Evolutionary conservation across 495 filamentous ascomycete genomes (phyloP).

Genomic region (Penicillium arizonense): DNA sequence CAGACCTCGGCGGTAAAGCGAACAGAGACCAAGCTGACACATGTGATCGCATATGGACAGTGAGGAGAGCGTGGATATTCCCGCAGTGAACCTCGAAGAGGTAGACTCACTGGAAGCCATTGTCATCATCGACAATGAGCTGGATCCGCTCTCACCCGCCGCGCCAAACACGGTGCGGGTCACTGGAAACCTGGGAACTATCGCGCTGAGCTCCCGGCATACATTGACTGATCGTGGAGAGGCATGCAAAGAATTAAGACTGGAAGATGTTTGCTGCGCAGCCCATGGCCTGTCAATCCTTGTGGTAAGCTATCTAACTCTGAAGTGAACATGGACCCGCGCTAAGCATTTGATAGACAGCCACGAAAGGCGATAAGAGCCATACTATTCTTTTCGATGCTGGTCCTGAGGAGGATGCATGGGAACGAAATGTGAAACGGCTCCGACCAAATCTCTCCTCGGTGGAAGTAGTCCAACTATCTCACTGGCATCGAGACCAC

Average conservation of each 20-base stretch:
- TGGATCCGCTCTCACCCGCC: conserved; percentile 54
- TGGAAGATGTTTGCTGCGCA: conserved; percentile 59
- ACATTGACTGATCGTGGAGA: conserved; percentile 38
- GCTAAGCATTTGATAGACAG: conserved; percentile 38
- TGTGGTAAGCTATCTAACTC: conserved; percentile 34
- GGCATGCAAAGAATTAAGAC: conserved; percentile 44
- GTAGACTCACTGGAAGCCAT: conserved; percentile 48
- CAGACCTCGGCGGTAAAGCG: background rate
- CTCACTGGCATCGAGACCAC: conserved; percentile 66
- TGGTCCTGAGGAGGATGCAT: conserved; percentile 56
- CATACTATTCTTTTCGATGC: conserved; percentile 61
- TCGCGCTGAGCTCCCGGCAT: conserved; percentile 32
- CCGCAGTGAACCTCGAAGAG: conserved; percentile 31
- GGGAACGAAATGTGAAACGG: conserved; percentile 53
- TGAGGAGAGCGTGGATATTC: background rate
- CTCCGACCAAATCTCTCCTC: conserved; percentile 55
- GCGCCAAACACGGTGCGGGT: conserved; percentile 49
- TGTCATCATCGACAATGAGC: conserved; percentile 56
- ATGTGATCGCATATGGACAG: conserved; percentile 4
- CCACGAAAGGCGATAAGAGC: conserved; percentile 46
- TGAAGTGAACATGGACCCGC: no score
- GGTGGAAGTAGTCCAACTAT: conserved; percentile 75
- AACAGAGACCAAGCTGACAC: background rate
- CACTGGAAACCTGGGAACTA: conserved; percentile 37
- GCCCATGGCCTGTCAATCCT: conserved; percentile 60